Evolutionary conservation across 805 yeast species (phyloP), one percentile per base, ranked within the genome.

Genomic region (Ogataea polymorpha): DNA sequence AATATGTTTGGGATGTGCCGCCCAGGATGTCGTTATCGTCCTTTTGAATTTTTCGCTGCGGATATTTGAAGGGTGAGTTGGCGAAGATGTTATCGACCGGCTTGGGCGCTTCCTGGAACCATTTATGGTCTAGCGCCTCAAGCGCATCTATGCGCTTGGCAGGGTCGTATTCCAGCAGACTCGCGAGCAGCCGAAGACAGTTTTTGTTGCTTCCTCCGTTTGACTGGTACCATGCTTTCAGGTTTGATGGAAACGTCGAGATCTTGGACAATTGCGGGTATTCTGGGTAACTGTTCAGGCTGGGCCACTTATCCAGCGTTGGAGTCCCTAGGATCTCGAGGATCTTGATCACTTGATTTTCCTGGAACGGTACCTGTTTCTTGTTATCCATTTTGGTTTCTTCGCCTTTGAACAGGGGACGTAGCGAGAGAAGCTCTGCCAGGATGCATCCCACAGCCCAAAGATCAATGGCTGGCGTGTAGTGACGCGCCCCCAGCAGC

Each of bases 361-460:
- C 80, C 62, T 93, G 99, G 63, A 93, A 93, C 2, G 98, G 97
- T 4, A 91, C 90, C 41, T 80, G 83, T 57, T 91, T 90, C 57
- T 89, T 91, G 51, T 85, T 86, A 60, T 90, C 98, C 75, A 91
- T 85, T 54, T 91, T 91, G 11, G 96, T 93, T 58, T 93, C 99
- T 63, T 93, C 99, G 39, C 99, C 99, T 61, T 93, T 93, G 67
- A 93, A 93, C 8, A 93, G 82, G 0, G 99, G 99, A 53, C 96
- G 68, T 23, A 93, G 65, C 1, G 96, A 86, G 11, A 93, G 68
- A 37, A 93, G 66, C 59, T 93, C 99, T 0, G 96, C 98, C 51
- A 91, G 68, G 4, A 90, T 90, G 61, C 97, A 90, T 0, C 98
- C 98, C 4, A 86, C 87, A 0, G 98, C 96, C 98, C 98, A 90